A percentile compares a stretch with the other conserved stretches of the same genome.
These are phyloP conservation scores for Capronia coronata DNA, from an alignment of 2,329 filamentous ascomycete species.

Conservation along the genomic window DNA sequence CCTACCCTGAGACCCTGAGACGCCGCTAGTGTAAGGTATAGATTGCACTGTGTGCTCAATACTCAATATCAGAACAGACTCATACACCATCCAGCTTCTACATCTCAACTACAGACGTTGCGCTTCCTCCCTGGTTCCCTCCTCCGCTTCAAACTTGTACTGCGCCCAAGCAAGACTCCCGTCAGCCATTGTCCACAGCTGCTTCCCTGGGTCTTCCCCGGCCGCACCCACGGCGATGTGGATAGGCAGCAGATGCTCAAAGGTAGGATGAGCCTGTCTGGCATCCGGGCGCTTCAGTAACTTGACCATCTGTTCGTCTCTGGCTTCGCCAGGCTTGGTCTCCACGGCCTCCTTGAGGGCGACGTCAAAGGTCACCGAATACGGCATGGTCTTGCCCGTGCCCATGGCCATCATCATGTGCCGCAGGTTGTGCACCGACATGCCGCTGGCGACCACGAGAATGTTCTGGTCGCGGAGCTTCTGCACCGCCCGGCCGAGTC, in stretches of 20 bases:
- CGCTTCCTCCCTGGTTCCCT: neutral
- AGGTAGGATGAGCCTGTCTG: constrained; percentile 56
- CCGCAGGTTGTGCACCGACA: constrained; percentile 66
- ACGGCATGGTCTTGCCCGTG: constrained; percentile 45
- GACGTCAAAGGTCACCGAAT: constrained; percentile 59
- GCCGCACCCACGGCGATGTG: constrained; percentile 53
- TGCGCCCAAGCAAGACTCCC: constrained; percentile 51
- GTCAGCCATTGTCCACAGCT: constrained; percentile 46
- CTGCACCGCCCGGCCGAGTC: constrained; percentile 59
- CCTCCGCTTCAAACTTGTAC: constrained; percentile 44
- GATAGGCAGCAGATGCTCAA: constrained; percentile 58
- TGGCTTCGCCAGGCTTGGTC: constrained; percentile 36
- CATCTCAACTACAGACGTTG: neutral
- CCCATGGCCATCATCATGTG: constrained; percentile 43
- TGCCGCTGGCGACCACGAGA: constrained; percentile 64
- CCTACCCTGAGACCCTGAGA: too few relatives aligned
- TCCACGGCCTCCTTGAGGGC: constrained; percentile 60
- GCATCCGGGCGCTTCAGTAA: constrained; percentile 49
- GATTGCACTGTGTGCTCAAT: too few relatives aligned
- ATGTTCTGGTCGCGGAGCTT: constrained; percentile 61
- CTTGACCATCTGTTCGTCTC: constrained; percentile 41
- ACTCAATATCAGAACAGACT: neutral
- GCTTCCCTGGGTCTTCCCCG: constrained; percentile 42
- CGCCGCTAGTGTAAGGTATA: too few relatives aligned
- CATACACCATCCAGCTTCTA: neutral